Conservation (phyloP, 306 rosid genomes). For the Vicia faba region DNA sequence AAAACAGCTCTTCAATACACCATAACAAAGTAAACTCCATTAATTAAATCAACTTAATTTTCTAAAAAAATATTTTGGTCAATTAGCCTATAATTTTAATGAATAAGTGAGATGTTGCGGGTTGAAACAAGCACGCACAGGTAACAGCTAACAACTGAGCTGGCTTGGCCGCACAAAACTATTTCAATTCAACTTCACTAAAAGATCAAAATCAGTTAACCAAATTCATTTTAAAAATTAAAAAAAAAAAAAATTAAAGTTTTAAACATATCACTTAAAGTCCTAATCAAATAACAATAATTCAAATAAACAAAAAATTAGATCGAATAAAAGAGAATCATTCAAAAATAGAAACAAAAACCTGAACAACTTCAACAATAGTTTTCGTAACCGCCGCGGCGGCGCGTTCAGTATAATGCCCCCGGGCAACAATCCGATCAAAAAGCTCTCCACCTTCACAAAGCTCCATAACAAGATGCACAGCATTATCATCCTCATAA, state of each 20-base stretch:
- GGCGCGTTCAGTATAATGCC: slow-evolving; percentile 93
- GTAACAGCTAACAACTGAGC: too few species aligned
- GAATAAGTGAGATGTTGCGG: too few species aligned
- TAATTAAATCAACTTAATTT: slow-evolving; percentile 8
- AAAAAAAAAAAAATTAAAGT: too few species aligned
- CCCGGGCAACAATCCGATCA: slow-evolving; percentile 90
- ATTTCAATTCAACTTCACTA: slow-evolving; percentile 3
- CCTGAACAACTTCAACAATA: slow-evolving; percentile 97
- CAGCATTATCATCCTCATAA: slow-evolving; percentile 80
- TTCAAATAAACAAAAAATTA: not conserved
- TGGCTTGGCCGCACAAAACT: not conserved
- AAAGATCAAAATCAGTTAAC: slow-evolving; percentile 10
- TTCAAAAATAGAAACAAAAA: slow-evolving; percentile 16
- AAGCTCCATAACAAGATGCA: slow-evolving; percentile 97
- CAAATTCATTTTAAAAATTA: not conserved
- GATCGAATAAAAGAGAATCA: not conserved
- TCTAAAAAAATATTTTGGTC: too few species aligned
- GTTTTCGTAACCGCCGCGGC: slow-evolving; percentile 86
- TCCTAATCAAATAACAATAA: slow-evolving; percentile 16
- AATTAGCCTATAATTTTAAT: too few species aligned
- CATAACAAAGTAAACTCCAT: not conserved
- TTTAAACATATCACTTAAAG: not conserved
- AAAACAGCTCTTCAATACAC: slow-evolving; percentile 9
- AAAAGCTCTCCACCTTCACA: slow-evolving; percentile 96
- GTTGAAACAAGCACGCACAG: too few species aligned